Conservation (phyloP, 2,329 filamentous ascomycete genomes). For the Ophiocordyceps camponoti-saundersi region DNA sequence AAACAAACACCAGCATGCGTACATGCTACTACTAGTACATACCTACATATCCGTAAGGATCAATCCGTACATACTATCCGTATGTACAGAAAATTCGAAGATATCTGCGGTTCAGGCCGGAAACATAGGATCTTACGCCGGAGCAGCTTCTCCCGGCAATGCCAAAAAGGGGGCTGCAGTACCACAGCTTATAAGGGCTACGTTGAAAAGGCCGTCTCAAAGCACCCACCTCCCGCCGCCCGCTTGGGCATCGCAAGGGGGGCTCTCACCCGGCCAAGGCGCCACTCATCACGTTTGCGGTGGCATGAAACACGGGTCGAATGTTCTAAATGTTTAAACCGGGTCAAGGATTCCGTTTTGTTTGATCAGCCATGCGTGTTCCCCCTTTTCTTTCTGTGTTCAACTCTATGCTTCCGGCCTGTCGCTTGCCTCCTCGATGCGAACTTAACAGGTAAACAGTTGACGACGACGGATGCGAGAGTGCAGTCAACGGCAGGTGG, state of each 20-base stretch:
- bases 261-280: neutral
- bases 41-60: too few species aligned
- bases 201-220: neutral
- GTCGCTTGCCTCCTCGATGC: too few species aligned
- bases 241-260: neutral
- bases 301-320: neutral
- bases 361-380: neutral
- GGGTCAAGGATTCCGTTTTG: neutral
- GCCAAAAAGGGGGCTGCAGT: too few species aligned
- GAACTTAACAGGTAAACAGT: neutral
- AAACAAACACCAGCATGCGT: too few species aligned
- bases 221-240: neutral
- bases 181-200: too few species aligned
- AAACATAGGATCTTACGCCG: too few species aligned
- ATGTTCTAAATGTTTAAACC: neutral
- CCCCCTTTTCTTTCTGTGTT: neutral
- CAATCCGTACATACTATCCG: too few species aligned
- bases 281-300: neutral
- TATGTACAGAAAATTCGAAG: too few species aligned
- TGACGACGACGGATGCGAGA: neutral
- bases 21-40: too few species aligned
- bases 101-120: too few species aligned
- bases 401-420: neutral
- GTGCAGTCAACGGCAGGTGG: neutral
- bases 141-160: too few species aligned